A percentile compares a stretch with the other conserved stretches of the same genome.
These are phyloP conservation scores for Emericellopsis atlantica DNA, from an alignment of 2,329 filamentous ascomycete genomes.

Conservation along the genomic window DNA sequence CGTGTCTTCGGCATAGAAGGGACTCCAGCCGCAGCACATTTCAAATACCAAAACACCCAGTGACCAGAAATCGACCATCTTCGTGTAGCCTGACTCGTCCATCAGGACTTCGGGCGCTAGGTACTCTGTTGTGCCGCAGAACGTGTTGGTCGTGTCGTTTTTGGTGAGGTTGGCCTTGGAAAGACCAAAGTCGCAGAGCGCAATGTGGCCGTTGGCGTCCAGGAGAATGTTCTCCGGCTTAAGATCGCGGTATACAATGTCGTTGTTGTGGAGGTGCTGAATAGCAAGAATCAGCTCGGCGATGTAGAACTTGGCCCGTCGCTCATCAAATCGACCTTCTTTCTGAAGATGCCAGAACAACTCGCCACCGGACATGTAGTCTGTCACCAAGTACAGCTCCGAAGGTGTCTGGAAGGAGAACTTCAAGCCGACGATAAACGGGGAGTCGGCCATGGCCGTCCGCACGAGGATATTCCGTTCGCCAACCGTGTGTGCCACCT, in stretches of 20 bases:
- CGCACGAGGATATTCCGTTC: conserved; percentile 95
- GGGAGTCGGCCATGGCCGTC: conserved; percentile 88
- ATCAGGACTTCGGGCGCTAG: conserved; percentile 88
- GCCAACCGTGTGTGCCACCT: conserved; percentile 92
- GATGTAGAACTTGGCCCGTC: conserved; percentile 95
- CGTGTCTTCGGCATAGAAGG: conserved; percentile 97
- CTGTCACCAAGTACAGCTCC: conserved; percentile 94
- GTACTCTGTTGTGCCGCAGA: conserved; percentile 97
- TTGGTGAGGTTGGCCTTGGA: conserved; percentile 96
- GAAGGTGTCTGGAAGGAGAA: conserved; percentile 98
- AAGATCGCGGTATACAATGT: conserved; percentile 94
- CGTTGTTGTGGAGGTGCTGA: conserved; percentile 88
- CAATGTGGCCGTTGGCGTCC: conserved; percentile 95
- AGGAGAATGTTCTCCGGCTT: conserved; percentile 97
- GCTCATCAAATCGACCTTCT: conserved; percentile 90
- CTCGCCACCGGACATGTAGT: conserved; percentile 98
- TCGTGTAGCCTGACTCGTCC: conserved; percentile 95
- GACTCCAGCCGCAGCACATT: conserved; percentile 99
- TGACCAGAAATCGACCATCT: conserved; percentile 99
- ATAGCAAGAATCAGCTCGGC: conserved; percentile 92
- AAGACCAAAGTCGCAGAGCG: conserved; percentile 91
- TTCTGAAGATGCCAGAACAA: conserved; percentile 98
- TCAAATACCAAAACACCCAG: conserved; percentile 95
- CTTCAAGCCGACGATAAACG: conserved; percentile 95
- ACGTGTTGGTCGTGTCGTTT: conserved; percentile 96